phyloP scores from a whole-genome alignment of 2,329 filamentous ascomycete genomes.

The Bipolaris oryzae region DNA sequence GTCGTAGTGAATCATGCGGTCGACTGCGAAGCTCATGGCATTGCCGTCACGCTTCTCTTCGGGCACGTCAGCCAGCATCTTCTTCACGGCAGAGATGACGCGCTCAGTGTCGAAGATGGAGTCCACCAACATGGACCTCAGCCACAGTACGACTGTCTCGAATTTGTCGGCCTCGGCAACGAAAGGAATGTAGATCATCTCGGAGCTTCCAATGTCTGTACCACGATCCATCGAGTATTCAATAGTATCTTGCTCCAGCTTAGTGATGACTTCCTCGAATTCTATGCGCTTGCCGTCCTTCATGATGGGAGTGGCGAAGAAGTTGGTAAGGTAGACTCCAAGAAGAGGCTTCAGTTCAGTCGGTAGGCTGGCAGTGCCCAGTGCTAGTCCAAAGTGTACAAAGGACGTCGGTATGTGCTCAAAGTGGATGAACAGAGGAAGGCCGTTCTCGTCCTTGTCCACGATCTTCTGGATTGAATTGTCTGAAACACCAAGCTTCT shows the following conservation, averaged over 20 bases:
- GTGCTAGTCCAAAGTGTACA: conserved; percentile 79
- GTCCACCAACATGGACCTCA: conserved; percentile 84
- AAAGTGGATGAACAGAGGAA: conserved; percentile 94
- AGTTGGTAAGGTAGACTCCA: conserved; percentile 84
- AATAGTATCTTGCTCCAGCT: conserved; percentile 89
- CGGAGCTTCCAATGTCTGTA: conserved; percentile 73
- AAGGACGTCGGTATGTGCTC: conserved; percentile 95
- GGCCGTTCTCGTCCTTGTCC: conserved; percentile 66
- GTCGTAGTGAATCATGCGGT: conserved; percentile 81
- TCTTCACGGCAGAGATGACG: conserved; percentile 69
- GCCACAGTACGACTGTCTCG: conserved; percentile 77
- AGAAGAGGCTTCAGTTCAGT: conserved; percentile 84
- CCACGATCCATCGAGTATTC: conserved; percentile 77
- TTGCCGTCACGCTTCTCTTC: conserved; percentile 88
- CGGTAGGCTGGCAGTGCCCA: conserved; percentile 79
- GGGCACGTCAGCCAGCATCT: conserved; percentile 88
- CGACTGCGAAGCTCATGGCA: conserved; percentile 65
- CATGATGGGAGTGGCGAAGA: conserved; percentile 89
- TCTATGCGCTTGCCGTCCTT: conserved; percentile 76
- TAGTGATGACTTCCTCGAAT: conserved; percentile 91
- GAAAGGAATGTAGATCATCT: conserved; percentile 81
- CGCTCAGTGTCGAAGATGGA: conserved; percentile 80
- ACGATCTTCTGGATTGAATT: conserved; percentile 77
- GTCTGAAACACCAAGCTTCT: conserved; percentile 68
- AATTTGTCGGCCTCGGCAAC: conserved; percentile 91